Evolutionary conservation across 495 filamentous ascomycete genomes (phyloP).

Genomic region (Venustampulla echinocandica): DNA sequence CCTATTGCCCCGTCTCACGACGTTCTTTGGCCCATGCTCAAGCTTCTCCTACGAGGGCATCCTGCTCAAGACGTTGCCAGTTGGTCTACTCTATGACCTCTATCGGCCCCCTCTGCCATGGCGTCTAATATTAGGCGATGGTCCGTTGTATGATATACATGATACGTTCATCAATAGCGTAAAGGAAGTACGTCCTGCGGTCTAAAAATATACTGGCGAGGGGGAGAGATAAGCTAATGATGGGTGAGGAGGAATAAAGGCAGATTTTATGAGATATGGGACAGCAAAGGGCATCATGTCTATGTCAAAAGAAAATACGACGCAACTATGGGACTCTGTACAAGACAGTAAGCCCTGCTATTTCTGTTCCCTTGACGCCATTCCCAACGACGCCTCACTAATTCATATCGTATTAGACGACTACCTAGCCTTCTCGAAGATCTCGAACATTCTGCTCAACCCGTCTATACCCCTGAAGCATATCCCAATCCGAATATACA

Average conservation of each 20-base stretch:
- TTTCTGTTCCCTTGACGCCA: conserved; percentile 1
- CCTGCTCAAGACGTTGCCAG: conserved; percentile 59
- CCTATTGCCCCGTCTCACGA: conserved; percentile 66
- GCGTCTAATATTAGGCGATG: conserved; percentile 54
- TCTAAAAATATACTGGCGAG: not conserved
- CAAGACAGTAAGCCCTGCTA: conserved; percentile 70
- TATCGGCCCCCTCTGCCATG: conserved; percentile 64
- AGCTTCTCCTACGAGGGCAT: conserved; percentile 82
- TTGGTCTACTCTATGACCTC: conserved; percentile 84
- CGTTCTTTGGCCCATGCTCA: conserved; percentile 67
- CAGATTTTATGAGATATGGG: conserved; percentile 85
- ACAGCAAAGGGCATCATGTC: conserved; percentile 91
- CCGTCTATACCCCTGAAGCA: conserved; percentile 65
- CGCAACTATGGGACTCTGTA: conserved; percentile 76
- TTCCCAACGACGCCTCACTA: not conserved
- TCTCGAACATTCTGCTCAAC: conserved; percentile 73
- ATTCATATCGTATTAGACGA: conserved; percentile 49
- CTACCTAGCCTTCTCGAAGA: conserved; percentile 57
- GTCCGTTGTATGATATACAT: conserved; percentile 61
- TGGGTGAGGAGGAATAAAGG: conserved; percentile 32
- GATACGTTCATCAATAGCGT: conserved; percentile 91
- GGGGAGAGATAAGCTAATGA: not conserved
- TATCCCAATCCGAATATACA: conserved; percentile 79
- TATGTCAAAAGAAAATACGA: conserved; percentile 79
- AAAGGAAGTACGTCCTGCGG: conserved; percentile 56